Conservation (phyloP, 108 stramenopile species). For the Skeletonema costatum region DNA sequence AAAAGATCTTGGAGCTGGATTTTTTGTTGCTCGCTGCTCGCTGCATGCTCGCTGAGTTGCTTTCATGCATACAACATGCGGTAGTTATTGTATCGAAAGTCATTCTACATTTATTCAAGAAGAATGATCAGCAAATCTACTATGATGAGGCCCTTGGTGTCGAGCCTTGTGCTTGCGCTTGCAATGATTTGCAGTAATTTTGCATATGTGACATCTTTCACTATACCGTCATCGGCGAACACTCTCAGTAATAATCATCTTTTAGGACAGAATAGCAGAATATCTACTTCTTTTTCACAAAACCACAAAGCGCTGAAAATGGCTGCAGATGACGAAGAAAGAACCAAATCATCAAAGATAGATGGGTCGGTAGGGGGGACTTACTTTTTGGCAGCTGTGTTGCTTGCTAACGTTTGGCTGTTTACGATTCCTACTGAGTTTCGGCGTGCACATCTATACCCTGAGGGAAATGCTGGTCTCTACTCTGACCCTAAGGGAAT, state of each 20-base stretch:
- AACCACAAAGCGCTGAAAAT: neutral
- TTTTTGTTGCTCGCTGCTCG: no score
- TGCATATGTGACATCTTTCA: neutral
- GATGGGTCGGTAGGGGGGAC: conserved; percentile 12
- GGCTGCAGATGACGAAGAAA: neutral
- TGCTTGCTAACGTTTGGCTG: conserved; percentile 41
- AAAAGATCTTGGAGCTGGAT: no score
- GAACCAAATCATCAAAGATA: neutral
- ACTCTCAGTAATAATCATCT: neutral
- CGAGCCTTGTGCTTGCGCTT: neutral
- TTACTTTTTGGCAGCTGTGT: conserved; percentile 23
- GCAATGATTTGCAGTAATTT: neutral
- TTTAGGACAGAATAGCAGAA: neutral
- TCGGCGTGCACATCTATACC: conserved; percentile 48
- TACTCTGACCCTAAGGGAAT: conserved; percentile 15
- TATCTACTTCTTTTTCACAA: neutral
- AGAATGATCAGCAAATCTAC: neutral
- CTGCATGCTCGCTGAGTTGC: no score
- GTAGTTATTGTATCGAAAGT: no score
- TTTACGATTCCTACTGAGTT: conserved; percentile 56
- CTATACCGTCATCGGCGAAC: neutral
- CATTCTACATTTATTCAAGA: no score
- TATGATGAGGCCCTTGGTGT: neutral
- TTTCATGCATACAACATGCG: no score
- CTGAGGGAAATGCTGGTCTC: neutral